Conservation (phyloP, 1,284 basidiomycete species). For the Vanrija sp. region DNA sequence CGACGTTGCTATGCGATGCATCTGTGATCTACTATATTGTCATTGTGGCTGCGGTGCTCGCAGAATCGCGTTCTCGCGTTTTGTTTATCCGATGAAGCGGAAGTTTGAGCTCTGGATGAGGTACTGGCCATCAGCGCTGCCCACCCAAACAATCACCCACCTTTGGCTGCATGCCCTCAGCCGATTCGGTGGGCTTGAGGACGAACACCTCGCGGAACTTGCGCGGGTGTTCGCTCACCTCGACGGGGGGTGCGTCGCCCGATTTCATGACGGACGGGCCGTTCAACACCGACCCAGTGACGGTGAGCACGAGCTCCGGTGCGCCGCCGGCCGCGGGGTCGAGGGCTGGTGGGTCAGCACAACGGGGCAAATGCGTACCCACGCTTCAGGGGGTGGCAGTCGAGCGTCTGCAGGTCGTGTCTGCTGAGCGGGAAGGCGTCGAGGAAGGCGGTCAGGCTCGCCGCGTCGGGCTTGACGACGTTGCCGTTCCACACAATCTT, state of each 20-base stretch:
- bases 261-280: constrained; percentile 32
- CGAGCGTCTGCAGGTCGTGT: constrained; percentile 43
- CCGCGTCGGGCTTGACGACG: constrained; percentile 21
- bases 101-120: constrained; percentile 41
- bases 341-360: constrained; percentile 1
- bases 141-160: constrained; percentile 16
- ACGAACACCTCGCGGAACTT: constrained; percentile 47
- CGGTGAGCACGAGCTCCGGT: constrained; percentile 39
- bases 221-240: constrained; percentile 31
- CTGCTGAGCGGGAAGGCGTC: constrained; percentile 34
- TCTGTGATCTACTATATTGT: too few relatives aligned
- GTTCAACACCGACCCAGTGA: constrained; percentile 42
- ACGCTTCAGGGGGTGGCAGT: constrained; percentile 39
- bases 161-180: constrained; percentile 42
- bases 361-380: neutral
- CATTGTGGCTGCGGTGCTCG: too few relatives aligned
- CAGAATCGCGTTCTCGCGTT: too few relatives aligned
- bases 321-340: constrained; percentile 20
- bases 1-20: too few relatives aligned
- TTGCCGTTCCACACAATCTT: constrained; percentile 47
- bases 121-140: constrained; percentile 24
- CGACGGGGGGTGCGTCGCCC: constrained; percentile 17
- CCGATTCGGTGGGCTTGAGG: constrained; percentile 31
- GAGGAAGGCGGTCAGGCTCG: constrained; percentile 31
- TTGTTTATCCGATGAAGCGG: constrained; percentile 38